Base-by-base conservation (phyloP, 345 rosid genomes). In the Citrus reticulata region DNA sequence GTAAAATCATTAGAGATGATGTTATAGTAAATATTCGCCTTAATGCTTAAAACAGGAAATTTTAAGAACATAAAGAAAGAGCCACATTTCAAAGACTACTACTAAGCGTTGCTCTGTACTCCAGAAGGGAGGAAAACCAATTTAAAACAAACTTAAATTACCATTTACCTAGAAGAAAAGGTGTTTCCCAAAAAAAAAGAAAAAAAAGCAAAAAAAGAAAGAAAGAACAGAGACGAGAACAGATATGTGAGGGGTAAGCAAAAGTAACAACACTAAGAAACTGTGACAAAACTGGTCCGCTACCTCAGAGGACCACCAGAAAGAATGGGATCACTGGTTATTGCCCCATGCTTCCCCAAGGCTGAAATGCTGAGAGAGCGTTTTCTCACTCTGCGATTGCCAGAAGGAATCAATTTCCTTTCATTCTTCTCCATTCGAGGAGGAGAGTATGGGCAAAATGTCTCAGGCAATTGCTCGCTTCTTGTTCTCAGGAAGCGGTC, bases 321-420 rank as follows among this genome's bases (percentile, higher is more conserved):
- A 63, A 88, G 88, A 34, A 91, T 90, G 64, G 93, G 93, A 79
- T 82, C 95, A 29, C 70, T 58, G 70, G 84, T 72, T 22, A 82
- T 61, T 8, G 91, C 72, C 42, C 91, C 90, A 4, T 83, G 89
- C 73, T 91, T 87, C 49, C 95, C 88, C 0, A 85, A 68, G 75
- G 95, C 89, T 14, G 97, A 91, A 76, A 96, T 94, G 83, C 99
- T 93, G 75, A 90, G 88, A 34, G 99, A 96, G 6, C 98, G 97
- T 80, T 79, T 90, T 83, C 89, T 87, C 78, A 80, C 82, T 72
- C 87, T 91, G 7, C 37, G 84, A 59, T 72, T 86, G 65, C 89
- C 83, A 5, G 89, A 76, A 60, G 81, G 67, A 24, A 77, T 46
- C 68, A 79, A 76, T 64, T 71, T 75, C 77, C 83, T 68, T 39